Percentiles rank a stretch among this genome's conserved stretches.
These are phyloP conservation scores for Claviceps capensis DNA, from an alignment of 2,329 filamentous ascomycete species.

Conservation along the genomic window DNA sequence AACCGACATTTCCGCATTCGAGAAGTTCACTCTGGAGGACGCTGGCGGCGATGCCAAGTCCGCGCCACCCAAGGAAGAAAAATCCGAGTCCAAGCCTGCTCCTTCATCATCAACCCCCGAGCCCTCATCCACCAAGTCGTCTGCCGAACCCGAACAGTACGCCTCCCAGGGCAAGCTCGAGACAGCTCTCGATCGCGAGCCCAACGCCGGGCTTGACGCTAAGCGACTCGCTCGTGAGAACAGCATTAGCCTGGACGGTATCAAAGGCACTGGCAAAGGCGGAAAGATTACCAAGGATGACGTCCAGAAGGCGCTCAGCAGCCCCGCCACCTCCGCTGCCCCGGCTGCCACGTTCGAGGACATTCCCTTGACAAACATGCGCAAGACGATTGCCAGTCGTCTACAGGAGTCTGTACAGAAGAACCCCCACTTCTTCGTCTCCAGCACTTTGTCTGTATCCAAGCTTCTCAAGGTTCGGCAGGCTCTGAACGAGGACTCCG, in stretches of 20 bases:
- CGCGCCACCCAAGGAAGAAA: slow-evolving; percentile 51
- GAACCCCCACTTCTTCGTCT: slow-evolving; percentile 98
- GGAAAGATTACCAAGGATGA: slow-evolving; percentile 87
- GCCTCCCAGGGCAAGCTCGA: slow-evolving; percentile 66
- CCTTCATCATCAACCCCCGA: slow-evolving; percentile 29
- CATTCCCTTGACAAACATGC: slow-evolving; percentile 77
- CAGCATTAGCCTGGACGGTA: slow-evolving; percentile 57
- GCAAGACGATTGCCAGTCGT: slow-evolving; percentile 90
- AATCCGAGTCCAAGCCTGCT: slow-evolving; percentile 45
- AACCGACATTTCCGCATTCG: slow-evolving; percentile 74
- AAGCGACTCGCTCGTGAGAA: slow-evolving; percentile 77
- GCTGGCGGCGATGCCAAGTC: slow-evolving; percentile 68
- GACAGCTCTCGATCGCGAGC: slow-evolving; percentile 70
- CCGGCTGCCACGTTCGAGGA: slow-evolving; percentile 66
- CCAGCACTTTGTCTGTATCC: slow-evolving; percentile 74
- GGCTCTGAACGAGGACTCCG: slow-evolving; percentile 75
- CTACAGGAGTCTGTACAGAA: slow-evolving; percentile 77
- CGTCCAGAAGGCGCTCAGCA: slow-evolving; percentile 70
- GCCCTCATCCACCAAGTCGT: slow-evolving; percentile 22
- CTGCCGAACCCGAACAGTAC: slow-evolving; percentile 52
- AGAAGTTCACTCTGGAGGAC: slow-evolving; percentile 75
- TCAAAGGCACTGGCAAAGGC: slow-evolving; percentile 79
- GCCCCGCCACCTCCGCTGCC: slow-evolving; percentile 33
- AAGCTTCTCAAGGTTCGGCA: slow-evolving; percentile 95
- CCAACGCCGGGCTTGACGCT: slow-evolving; percentile 57